A percentile compares a stretch with the other conserved stretches of the same genome.
These are phyloP conservation scores for Kodamaea sp. DNA, from an alignment of 1,139 yeast species.

Conservation along the genomic window DNA sequence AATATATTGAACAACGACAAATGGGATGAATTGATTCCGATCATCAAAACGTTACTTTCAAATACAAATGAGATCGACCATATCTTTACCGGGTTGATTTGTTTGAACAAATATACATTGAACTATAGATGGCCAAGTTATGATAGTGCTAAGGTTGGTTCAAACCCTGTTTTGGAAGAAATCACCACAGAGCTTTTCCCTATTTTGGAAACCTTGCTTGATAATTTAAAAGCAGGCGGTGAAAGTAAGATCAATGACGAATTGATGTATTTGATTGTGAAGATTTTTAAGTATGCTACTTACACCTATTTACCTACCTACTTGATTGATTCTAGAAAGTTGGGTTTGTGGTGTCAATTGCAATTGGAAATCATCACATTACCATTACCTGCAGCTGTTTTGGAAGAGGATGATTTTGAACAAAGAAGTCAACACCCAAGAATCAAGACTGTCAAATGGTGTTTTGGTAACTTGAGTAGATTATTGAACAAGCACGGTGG, in stretches of 20 bases:
- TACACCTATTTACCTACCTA: conserved; percentile 56
- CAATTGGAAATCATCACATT: conserved; percentile 51
- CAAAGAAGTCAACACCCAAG: conserved; percentile 41
- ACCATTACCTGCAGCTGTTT: conserved; percentile 37
- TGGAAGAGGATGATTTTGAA: conserved; percentile 36
- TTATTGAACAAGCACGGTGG: conserved; percentile 57
- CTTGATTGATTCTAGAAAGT: conserved; percentile 46
- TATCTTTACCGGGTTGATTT: conserved; percentile 54
- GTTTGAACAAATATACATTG: conserved; percentile 54
- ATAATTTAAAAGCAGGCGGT: conserved; percentile 27
- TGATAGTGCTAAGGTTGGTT: conserved; percentile 40
- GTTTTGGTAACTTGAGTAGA: conserved; percentile 63
- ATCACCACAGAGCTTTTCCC: conserved; percentile 53
- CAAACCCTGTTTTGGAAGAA: conserved; percentile 45
- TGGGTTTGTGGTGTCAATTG: conserved; percentile 63
- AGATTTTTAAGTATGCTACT: conserved; percentile 62
- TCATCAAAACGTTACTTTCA: conserved; percentile 38
- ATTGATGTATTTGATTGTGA: conserved; percentile 57
- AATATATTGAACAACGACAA: conserved; percentile 41
- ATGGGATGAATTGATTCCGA: conserved; percentile 42
- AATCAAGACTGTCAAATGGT: conserved; percentile 68
- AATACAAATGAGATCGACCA: conserved; percentile 48
- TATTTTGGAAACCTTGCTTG: conserved; percentile 46
- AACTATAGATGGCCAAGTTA: conserved; percentile 55
- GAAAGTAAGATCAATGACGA: conserved; percentile 44